Conservation (phyloP, 495 filamentous ascomycete species). For the Glonium stellatum region DNA sequence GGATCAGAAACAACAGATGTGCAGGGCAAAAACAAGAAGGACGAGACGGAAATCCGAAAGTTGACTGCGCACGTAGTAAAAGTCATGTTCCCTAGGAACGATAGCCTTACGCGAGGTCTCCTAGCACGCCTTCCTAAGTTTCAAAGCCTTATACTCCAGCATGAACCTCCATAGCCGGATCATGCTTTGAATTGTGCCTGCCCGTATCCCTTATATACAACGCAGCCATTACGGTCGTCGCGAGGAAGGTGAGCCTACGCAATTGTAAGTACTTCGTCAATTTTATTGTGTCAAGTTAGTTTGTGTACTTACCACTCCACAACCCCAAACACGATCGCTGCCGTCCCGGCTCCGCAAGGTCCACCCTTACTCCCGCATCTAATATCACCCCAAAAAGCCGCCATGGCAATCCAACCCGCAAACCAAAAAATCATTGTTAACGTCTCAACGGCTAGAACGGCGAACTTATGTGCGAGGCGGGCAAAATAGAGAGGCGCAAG, state of each 20-base stretch:
- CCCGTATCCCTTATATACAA: too few species aligned
- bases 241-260: constrained; percentile 48
- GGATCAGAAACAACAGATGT: too few species aligned
- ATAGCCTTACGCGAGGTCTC: too few species aligned
- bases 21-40: too few species aligned
- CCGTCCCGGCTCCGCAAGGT: constrained; percentile 45
- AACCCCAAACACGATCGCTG: constrained; percentile 48
- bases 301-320: constrained; percentile 55
- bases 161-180: too few species aligned
- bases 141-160: too few species aligned
- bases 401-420: constrained; percentile 69
- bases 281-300: constrained; percentile 28
- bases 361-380: constrained; percentile 38
- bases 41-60: too few species aligned
- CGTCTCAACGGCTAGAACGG: constrained; percentile 55
- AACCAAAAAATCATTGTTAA: constrained; percentile 86
- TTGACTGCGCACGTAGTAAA: too few species aligned
- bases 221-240: constrained; percentile 42
- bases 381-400: constrained; percentile 46
- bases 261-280: too few species aligned
- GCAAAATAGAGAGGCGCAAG: constrained; percentile 57
- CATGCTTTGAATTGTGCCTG: too few species aligned
- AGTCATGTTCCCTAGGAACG: too few species aligned
- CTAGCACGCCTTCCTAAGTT: too few species aligned
- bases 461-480: constrained; percentile 50